Evolutionary conservation across 2,329 filamentous ascomycete genomes (phyloP).

Genomic region (Pseudogymnoascus pannorum): DNA sequence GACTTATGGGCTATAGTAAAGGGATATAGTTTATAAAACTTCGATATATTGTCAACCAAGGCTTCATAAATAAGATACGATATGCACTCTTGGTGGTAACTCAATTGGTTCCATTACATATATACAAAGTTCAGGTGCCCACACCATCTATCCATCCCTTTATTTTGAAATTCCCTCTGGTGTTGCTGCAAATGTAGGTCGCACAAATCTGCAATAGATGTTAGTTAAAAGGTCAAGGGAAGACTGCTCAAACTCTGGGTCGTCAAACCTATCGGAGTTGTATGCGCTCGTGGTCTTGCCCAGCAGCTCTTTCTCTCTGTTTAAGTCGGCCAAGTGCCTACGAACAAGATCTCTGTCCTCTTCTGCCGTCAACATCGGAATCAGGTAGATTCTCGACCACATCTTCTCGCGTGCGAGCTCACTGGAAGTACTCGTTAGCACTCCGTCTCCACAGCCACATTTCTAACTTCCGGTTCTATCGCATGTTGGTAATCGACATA

Average conservation of each 20-base stretch:
- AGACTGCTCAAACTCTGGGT: constrained; percentile 5
- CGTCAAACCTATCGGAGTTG: constrained; percentile 72
- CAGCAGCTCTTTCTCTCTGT: constrained; percentile 81
- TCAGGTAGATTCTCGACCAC: constrained; percentile 93
- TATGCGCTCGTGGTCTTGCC: constrained; percentile 81
- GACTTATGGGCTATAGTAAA: background rate
- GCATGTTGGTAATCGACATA: constrained; percentile 39
- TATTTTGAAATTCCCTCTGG: constrained; percentile 36
- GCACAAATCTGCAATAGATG: constrained; percentile 55
- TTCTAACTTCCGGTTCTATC: background rate
- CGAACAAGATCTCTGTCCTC: constrained; percentile 93
- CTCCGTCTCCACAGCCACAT: background rate
- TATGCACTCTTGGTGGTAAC: background rate
- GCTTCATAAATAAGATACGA: background rate
- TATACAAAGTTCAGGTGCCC: constrained; percentile 5
- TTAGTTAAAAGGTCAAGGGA: constrained; percentile 11
- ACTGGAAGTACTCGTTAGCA: constrained; percentile 40
- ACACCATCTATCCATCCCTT: background rate
- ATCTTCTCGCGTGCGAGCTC: constrained; percentile 96
- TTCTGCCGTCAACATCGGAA: constrained; percentile 89
- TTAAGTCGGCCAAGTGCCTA: constrained; percentile 76
- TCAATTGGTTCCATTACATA: constrained; percentile 9
- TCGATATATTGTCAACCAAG: constrained; percentile 8
- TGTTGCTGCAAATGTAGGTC: constrained; percentile 69
- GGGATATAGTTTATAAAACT: background rate